phyloP scores from a whole-genome alignment of 2,329 filamentous ascomycete genomes.

The Phialophora verrucosa region DNA sequence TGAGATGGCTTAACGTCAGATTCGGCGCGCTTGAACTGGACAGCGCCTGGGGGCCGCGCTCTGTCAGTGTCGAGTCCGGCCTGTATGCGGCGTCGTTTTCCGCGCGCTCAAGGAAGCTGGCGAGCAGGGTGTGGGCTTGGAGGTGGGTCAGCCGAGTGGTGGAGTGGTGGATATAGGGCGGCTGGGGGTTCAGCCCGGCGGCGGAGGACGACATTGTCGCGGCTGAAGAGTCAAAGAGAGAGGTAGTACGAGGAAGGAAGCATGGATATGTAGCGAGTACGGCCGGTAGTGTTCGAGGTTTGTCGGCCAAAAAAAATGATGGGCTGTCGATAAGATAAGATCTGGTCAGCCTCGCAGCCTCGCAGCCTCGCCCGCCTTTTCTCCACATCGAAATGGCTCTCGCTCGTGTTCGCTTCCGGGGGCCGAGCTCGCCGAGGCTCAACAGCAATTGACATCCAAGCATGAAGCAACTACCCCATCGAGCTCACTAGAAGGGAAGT shows the following conservation, averaged over 20 bases:
- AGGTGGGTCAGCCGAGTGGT: constrained; percentile 37
- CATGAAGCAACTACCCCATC: not conserved
- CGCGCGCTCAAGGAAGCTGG: constrained; percentile 35
- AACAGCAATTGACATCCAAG: not conserved
- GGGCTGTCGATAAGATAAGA: constrained; percentile 6
- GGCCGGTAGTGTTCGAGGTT: not conserved
- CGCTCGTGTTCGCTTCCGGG: too few species aligned
- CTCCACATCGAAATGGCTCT: not conserved
- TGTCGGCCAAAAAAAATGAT: not conserved
- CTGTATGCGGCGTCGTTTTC: constrained; percentile 49
- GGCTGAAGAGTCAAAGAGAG: not conserved
- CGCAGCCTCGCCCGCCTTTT: not conserved
- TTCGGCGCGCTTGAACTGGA: constrained; percentile 31
- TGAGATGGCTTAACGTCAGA: constrained; percentile 37
- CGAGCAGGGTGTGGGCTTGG: constrained; percentile 37
- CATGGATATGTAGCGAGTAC: too few species aligned
- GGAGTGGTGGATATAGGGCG: constrained; percentile 33
- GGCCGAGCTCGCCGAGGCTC: not conserved
- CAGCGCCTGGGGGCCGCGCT: constrained; percentile 35
- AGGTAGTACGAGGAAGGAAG: not conserved
- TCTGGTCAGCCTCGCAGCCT: not conserved
- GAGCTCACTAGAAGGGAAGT: not conserved
- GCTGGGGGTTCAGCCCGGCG: constrained; percentile 35
- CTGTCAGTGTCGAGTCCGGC: constrained; percentile 58
- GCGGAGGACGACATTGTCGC: constrained; percentile 19